These are phyloP conservation scores for Pichia pseudocactophila DNA, from an alignment of 805 yeast species.

Conservation along the genomic window DNA sequence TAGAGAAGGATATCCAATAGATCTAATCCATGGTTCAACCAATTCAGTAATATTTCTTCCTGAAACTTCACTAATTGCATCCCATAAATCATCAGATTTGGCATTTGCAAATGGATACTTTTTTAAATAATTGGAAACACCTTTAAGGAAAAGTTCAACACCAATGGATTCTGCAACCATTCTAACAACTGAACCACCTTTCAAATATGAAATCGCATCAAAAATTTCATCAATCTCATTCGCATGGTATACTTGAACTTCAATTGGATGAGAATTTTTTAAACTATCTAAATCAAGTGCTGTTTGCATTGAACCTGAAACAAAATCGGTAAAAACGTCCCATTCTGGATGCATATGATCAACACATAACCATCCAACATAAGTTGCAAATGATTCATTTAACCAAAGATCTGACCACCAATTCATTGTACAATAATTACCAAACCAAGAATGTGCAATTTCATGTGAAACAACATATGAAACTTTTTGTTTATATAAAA, in stretches of 20 bases:
- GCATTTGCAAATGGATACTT: conserved; percentile 62
- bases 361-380: conserved; percentile 68
- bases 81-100: conserved; percentile 66
- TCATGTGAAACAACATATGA: conserved; percentile 81
- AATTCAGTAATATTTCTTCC: conserved; percentile 49
- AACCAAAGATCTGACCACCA: conserved; percentile 94
- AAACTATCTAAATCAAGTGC: conserved; percentile 49
- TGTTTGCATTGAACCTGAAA: conserved; percentile 41
- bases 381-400: conserved; percentile 86
- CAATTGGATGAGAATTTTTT: conserved; percentile 67
- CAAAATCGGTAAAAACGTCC: conserved; percentile 58
- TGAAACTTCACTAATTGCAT: conserved; percentile 50
- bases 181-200: conserved; percentile 70
- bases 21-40: conserved; percentile 66
- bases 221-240: conserved; percentile 75
- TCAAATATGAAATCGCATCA: conserved; percentile 72
- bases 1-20: conserved; percentile 66
- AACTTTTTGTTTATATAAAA: conserved; percentile 55
- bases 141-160: conserved; percentile 56
- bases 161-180: conserved; percentile 72
- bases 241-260: conserved; percentile 72
- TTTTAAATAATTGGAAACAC: conserved; percentile 62
- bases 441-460: conserved; percentile 89
- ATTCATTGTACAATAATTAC: conserved; percentile 81
- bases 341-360: conserved; percentile 70